Evolutionary conservation across 352 stramenopile species (phyloP).

Genomic region (Phytophthora sp.): DNA sequence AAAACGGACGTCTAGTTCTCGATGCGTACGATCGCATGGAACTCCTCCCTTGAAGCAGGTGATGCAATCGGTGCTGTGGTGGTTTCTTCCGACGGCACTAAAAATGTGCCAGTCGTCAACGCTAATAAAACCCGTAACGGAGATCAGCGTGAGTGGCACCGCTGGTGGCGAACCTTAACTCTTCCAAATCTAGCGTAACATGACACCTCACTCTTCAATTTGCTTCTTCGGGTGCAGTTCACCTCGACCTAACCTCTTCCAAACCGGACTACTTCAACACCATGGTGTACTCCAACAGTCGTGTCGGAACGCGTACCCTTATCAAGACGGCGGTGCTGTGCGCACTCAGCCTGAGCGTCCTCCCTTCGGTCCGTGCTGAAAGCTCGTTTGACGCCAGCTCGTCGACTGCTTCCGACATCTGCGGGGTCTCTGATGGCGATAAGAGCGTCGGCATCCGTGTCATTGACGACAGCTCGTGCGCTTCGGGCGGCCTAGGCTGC

Average conservation of each 20-base stretch:
- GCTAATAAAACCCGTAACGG: conserved; percentile 27
- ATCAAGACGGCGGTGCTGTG: conserved; percentile 37
- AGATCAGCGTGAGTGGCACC: conserved; percentile 14
- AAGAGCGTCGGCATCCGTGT: conserved; percentile 38
- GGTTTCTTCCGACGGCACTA: conserved; percentile 23
- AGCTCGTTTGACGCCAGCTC: conserved; percentile 14
- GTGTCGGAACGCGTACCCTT: conserved; percentile 24
- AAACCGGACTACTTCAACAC: conserved; percentile 9
- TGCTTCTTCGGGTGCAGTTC: conserved; percentile 24
- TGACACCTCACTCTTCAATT: conserved; percentile 30
- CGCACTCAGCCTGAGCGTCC: conserved; percentile 27
- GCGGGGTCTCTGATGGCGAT: conserved; percentile 42
- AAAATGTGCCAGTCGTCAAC: conserved; percentile 21
- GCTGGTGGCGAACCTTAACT: not conserved
- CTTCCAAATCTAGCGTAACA: conserved; percentile 1
- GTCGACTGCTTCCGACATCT: conserved; percentile 16
- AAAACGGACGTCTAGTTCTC: conserved; percentile 21
- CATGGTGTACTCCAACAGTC: conserved; percentile 37
- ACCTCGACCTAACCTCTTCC: conserved; percentile 16
- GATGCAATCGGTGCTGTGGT: conserved; percentile 14
- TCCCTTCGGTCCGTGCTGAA: conserved; percentile 12
- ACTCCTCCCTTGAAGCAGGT: conserved; percentile 24
- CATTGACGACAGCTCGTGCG: conserved; percentile 36
- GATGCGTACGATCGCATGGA: conserved; percentile 18
- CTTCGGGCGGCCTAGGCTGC: conserved; percentile 46